Percentiles rank a stretch among this genome's conserved stretches.
Conservation (phyloP, 257 asterid species). For the Dorcoceras hygrometricum region DNA sequence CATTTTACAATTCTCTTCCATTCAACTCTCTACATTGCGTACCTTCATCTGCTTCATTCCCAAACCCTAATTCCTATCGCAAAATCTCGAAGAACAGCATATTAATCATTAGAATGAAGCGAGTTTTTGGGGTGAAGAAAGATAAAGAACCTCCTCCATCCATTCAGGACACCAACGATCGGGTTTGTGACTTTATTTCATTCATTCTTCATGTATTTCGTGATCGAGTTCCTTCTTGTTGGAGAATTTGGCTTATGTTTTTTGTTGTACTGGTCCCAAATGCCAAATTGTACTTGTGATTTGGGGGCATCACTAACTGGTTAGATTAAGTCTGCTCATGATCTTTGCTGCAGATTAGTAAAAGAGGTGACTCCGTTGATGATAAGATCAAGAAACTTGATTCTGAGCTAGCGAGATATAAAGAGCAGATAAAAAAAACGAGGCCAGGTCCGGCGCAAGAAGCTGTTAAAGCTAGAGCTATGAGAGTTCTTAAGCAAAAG, state of each 20-base stretch:
- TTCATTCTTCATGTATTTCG: neutral
- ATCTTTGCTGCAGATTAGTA: constrained; percentile 54
- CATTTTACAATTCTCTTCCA: no score
- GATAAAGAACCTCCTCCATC: constrained; percentile 95
- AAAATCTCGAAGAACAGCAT: no score
- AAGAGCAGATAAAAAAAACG: constrained; percentile 87
- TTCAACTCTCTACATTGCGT: no score
- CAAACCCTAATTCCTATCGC: no score
- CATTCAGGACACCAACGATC: constrained; percentile 82
- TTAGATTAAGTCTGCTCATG: constrained; percentile 2
- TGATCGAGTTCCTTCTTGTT: neutral
- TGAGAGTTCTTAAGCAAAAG: constrained; percentile 96
- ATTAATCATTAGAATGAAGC: constrained; percentile 16
- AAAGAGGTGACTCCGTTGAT: constrained; percentile 91
- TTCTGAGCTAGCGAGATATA: constrained; percentile 68
- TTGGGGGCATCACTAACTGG: constrained; percentile 10
- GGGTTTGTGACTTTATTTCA: constrained; percentile 42
- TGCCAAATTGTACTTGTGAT: constrained; percentile 9
- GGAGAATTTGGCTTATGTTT: neutral
- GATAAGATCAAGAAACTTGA: constrained; percentile 89
- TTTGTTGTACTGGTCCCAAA: neutral
- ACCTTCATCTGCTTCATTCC: no score
- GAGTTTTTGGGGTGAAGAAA: constrained; percentile 90
- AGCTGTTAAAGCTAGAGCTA: constrained; percentile 96
- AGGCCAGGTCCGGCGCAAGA: constrained; percentile 99